A percentile compares a stretch with the other conserved stretches of the same genome.
Conservation (phyloP, 2,329 filamentous ascomycete species). For the Apiospora marii region DNA sequence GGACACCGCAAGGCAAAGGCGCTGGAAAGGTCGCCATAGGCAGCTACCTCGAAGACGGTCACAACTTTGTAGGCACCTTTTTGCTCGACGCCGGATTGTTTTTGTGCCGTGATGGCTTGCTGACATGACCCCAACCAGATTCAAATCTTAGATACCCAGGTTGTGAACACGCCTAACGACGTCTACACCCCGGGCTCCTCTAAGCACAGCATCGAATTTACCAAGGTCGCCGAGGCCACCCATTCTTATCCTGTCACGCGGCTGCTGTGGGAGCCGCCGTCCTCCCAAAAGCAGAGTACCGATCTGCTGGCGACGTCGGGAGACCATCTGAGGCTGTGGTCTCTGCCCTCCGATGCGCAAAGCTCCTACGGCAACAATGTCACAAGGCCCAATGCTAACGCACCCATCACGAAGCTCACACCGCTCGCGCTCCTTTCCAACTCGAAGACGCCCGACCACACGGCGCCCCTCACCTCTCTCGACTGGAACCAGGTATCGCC, state of each 20-base stretch:
- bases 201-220: slow-evolving; percentile 85
- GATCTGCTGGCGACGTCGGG: slow-evolving; percentile 95
- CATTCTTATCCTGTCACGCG: slow-evolving; percentile 97
- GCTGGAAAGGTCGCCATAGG: slow-evolving; percentile 94
- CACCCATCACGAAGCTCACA: slow-evolving; percentile 80
- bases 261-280: slow-evolving; percentile 94
- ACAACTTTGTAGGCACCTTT: slow-evolving; percentile 81
- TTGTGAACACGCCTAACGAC: slow-evolving; percentile 73
- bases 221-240: slow-evolving; percentile 92
- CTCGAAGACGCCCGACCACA: slow-evolving; percentile 98
- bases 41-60: slow-evolving; percentile 96
- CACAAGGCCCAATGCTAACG: slow-evolving; percentile 65
- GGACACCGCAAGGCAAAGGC: slow-evolving; percentile 80
- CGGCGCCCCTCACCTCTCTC: slow-evolving; percentile 91
- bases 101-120: neutral
- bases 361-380: slow-evolving; percentile 71
- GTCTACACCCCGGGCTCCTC: slow-evolving; percentile 74
- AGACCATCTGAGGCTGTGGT: slow-evolving; percentile 94
- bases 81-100: neutral
- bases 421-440: slow-evolving; percentile 94
- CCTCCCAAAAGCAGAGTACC: slow-evolving; percentile 92
- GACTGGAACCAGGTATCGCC: slow-evolving; percentile 99
- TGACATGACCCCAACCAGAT: slow-evolving; percentile 64
- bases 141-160: slow-evolving; percentile 92
- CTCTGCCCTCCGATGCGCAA: slow-evolving; percentile 75